Percentiles rank a stretch among this genome's conserved stretches.
Evolutionary conservation across 2,329 filamentous ascomycete species (phyloP).

Genomic region (Penicillium sp.): DNA sequence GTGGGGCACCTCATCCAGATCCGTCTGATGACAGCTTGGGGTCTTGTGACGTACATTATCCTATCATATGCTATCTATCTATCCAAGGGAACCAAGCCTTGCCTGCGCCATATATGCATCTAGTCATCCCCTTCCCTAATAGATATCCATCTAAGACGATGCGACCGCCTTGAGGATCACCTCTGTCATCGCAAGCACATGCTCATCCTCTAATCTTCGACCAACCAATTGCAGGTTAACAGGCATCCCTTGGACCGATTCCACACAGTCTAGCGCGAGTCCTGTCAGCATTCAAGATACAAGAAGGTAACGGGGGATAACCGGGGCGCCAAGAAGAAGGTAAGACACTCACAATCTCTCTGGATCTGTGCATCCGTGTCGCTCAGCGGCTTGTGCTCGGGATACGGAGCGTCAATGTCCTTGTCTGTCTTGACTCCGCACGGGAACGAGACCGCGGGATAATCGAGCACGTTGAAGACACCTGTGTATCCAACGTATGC

Average conservation of each 20-base stretch:
- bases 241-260: slow-evolving; percentile 27
- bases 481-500: slow-evolving; percentile 27
- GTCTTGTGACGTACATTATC: neutral
- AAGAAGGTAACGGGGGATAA: neutral
- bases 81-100: neutral
- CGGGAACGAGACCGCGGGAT: slow-evolving; percentile 27
- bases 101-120: neutral
- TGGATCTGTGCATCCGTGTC: slow-evolving; percentile 18
- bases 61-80: neutral
- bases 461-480: slow-evolving; percentile 28
- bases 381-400: slow-evolving; percentile 12
- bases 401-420: slow-evolving; percentile 11
- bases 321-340: neutral
- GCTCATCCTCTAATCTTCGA: slow-evolving; percentile 39
- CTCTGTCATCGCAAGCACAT: slow-evolving; percentile 43
- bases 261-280: slow-evolving; percentile 11
- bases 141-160: neutral
- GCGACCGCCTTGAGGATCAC: slow-evolving; percentile 39
- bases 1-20: neutral
- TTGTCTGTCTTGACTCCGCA: slow-evolving; percentile 25
- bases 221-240: slow-evolving; percentile 38
- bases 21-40: neutral
- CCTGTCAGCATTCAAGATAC: neutral
- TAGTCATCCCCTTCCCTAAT: neutral
- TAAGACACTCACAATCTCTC: slow-evolving; percentile 17